These are phyloP conservation scores for Rhynchosporium secalis DNA, from an alignment of 2,329 filamentous ascomycete genomes.

Conservation along the genomic window DNA sequence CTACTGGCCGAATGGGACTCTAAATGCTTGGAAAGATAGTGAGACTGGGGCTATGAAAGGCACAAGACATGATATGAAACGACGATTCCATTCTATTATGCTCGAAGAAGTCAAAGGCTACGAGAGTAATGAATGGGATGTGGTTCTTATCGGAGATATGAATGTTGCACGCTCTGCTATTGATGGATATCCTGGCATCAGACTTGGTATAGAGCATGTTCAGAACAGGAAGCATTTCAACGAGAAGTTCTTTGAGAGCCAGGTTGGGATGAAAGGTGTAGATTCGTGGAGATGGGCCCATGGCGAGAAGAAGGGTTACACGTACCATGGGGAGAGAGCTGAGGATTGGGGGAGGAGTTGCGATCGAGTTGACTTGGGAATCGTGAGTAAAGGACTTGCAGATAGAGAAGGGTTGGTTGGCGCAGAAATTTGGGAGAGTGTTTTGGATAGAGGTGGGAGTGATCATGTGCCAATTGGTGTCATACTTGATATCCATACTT, in stretches of 20 bases:
- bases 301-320: conserved; percentile 47
- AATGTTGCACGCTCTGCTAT: conserved; percentile 47
- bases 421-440: conserved; percentile 42
- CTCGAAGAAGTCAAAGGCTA: conserved; percentile 46
- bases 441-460: conserved; percentile 50
- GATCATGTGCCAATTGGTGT: conserved; percentile 56
- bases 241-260: conserved; percentile 42
- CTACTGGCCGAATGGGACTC: conserved; percentile 55
- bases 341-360: conserved; percentile 50
- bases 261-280: conserved; percentile 41
- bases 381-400: conserved; percentile 45
- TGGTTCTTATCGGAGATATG: conserved; percentile 53
- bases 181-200: conserved; percentile 48
- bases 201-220: conserved; percentile 50
- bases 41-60: conserved; percentile 45
- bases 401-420: conserved; percentile 28
- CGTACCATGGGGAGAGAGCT: conserved; percentile 47
- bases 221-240: conserved; percentile 54
- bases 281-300: conserved; percentile 52
- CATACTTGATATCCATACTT: conserved; percentile 28
- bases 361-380: conserved; percentile 54
- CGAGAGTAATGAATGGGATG: conserved; percentile 44
- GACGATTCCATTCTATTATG: conserved; percentile 48
- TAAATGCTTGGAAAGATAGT: conserved; percentile 47
- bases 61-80: conserved; percentile 53